phyloP scores from a whole-genome alignment of 176 grass and related monocot species.

The Hsuehochloa calcarea region DNA sequence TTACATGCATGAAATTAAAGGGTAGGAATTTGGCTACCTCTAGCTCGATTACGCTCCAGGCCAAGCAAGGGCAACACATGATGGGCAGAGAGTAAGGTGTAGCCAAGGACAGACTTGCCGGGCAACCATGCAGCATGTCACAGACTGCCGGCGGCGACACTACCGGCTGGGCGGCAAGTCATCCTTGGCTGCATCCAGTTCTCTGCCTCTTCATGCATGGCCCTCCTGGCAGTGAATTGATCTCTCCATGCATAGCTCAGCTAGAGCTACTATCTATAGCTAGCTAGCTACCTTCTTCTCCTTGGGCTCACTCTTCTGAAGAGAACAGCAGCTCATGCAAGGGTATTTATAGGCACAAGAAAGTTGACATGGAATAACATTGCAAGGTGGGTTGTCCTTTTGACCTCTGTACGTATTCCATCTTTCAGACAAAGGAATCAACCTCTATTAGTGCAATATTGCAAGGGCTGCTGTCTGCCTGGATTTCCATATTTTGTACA shows the following conservation, averaged over 20 bases:
- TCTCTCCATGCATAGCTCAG: too few species aligned
- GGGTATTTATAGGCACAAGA: not conserved
- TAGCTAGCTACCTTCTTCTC: not conserved
- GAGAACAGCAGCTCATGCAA: not conserved
- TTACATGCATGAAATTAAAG: too few species aligned
- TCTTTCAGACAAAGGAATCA: not conserved
- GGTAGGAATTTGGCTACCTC: too few species aligned
- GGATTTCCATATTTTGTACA: not conserved
- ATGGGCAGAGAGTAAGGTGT: conserved; percentile 17
- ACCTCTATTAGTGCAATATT: not conserved
- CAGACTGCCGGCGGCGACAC: not conserved
- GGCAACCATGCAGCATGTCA: not conserved
- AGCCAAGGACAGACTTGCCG: not conserved
- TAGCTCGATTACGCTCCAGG: too few species aligned
- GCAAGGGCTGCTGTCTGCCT: not conserved
- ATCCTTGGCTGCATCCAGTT: conserved; percentile 8
- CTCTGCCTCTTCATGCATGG: not conserved
- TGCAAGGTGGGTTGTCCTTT: not conserved
- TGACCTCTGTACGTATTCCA: not conserved
- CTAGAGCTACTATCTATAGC: too few species aligned
- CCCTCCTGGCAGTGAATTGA: not conserved
- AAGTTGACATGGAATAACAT: conserved; percentile 3
- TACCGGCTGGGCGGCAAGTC: too few species aligned
- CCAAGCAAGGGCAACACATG: too few species aligned
- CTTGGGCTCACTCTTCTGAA: too few species aligned